These are phyloP conservation scores for Dactylella cylindrospora DNA, from an alignment of 2,329 filamentous ascomycete species.

Conservation along the genomic window DNA sequence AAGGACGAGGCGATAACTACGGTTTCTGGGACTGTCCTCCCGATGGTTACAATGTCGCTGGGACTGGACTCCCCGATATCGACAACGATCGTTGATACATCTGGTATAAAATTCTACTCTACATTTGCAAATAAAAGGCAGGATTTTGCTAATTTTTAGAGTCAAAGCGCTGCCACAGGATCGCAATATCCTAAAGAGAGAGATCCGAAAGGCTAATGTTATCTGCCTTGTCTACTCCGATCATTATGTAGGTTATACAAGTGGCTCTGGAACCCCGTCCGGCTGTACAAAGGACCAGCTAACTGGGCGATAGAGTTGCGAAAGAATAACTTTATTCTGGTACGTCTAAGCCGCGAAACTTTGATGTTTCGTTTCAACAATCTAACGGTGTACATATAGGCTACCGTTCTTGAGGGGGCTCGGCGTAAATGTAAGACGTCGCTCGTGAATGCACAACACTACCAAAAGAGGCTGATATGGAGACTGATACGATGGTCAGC, in stretches of 20 bases:
- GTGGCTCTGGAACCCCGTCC: neutral
- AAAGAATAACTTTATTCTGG: constrained; percentile 95
- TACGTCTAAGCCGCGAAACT: constrained; percentile 1
- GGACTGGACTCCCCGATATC: constrained; percentile 95
- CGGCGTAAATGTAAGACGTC: constrained; percentile 77
- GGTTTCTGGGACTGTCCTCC: constrained; percentile 92
- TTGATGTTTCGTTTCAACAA: no score
- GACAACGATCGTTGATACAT: constrained; percentile 96
- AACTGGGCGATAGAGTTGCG: constrained; percentile 67
- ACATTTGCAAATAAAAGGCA: neutral
- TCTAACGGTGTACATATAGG: no score
- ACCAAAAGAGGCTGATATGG: neutral
- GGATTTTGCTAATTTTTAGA: neutral
- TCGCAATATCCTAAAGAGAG: constrained; percentile 82
- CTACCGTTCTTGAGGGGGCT: constrained; percentile 96
- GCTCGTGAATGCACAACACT: neutral
- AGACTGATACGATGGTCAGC: constrained; percentile 16
- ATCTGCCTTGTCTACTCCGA: constrained; percentile 96
- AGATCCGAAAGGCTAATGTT: constrained; percentile 95
- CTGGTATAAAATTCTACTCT: constrained; percentile 50
- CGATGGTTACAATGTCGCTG: constrained; percentile 90
- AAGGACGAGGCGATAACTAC: constrained; percentile 95
- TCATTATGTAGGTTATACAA: constrained; percentile 65
- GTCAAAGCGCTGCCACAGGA: constrained; percentile 77
- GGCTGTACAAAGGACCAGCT: constrained; percentile 19